Evolutionary conservation across 257 asterid genomes (phyloP), one percentile per base, ranked within the genome.

Genomic region (Ilex aquifolium): DNA sequence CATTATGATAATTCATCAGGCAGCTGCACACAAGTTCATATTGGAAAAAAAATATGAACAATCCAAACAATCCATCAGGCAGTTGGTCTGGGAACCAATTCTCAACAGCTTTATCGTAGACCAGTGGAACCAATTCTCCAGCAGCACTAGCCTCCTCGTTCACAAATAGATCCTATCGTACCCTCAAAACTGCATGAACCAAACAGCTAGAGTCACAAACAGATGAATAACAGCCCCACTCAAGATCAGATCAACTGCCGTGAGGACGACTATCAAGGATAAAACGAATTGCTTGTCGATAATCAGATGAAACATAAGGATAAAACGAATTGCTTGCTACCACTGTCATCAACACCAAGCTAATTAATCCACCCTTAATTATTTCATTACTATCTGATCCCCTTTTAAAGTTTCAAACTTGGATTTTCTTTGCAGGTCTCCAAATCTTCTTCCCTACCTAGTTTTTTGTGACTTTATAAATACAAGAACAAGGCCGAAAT

Each of bases 151-250:
- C 66, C 58, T 49, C 76, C 49, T 71, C 73, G 5, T 3, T 32
- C 67, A 56, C 70, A 9, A 31, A n/a, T 36, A 7, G 70, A 44
- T 65, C 88, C 56, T 63, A 74, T 29, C 61, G 61, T 36, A 67
- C 79, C 76, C 77, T 77, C 50, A 87, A 17, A 58, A 63, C 74
- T 2, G 89, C 90, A 73, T 72, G 85, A 59, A 75, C 59, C 21
- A 79, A 4, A 36, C 76, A 59, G 74, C 83, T 11, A 83, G 75
- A 54, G 80, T 79, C 51, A 71, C 66, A 44, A 76, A 61, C 3
- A 90, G 81, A 72, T 87, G 96, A 61, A 80, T 12, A 3, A 56
- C 90, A 3, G 95, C 85, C 0, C 5, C 0, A 9, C 90, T 85
- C 1, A 84, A 12, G 31, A 85, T 69, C 73, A 90, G 49, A 72